Evolutionary conservation across 1,284 basidiomycete genomes (phyloP), one percentile per base, ranked within the genome.

Genomic region (Mycena citricolor): DNA sequence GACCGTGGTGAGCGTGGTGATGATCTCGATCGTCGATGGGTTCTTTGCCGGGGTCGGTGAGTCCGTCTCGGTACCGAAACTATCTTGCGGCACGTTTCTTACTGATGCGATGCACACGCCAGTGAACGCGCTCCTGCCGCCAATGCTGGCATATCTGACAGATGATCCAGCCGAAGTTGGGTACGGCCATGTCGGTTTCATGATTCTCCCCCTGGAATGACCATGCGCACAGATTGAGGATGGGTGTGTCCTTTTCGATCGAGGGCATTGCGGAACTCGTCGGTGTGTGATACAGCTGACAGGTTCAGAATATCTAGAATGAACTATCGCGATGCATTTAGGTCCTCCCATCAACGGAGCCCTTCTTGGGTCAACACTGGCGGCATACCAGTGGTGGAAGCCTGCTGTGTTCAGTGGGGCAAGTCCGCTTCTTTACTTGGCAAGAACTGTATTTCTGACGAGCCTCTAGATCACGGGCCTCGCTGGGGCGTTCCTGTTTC

Each of bases 1-100:
- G 13, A 47, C 34, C 19, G 33, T 54, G 6, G 48, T 48, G 0
- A 47, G 57, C 14, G 46, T 60, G 2, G 50, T 60, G 11, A 30
- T 55, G 0, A 42, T 66, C 25, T 57, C 52, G 1, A 37, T 62
- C n/a, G 26, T 61, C 0, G 66, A 62, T 38, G 71, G 70, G 0
- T 57, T 68, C 17, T 64, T 66, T 37, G 55, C 61, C 8, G 71
- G 69, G 10, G 46, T 45, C 31, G 58, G 68, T 67, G 32, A 54
- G 62, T 57, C 26, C 32, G 32, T 13, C 37, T 30, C 41, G 25
- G 25, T 36, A 16, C 23, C 33, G 21, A 12, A 47, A 2, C 14
- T 35, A 2, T 14, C 14, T 8, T n/a, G n/a, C n/a, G n/a, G n/a
- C n/a, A n/a, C n/a, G n/a, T n/a, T n/a, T n/a, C n/a, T n/a, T n/a